Evolutionary conservation across 805 yeast genomes (phyloP), one percentile per base, ranked within the genome.

Genomic region (Kuraishia piskuri): DNA sequence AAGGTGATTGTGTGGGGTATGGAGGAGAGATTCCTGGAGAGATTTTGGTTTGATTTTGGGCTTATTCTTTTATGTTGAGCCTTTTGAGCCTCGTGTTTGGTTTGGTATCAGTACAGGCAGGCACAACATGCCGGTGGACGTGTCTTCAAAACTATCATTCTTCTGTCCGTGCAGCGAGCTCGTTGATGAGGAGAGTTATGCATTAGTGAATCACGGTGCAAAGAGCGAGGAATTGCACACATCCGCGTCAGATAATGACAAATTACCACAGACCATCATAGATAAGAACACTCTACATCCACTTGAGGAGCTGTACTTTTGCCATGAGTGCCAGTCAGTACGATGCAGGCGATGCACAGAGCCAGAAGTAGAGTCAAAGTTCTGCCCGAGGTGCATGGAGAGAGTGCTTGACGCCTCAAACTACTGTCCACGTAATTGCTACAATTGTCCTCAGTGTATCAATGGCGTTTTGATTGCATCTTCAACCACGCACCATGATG

Each of bases 391-490:
- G 21, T 69, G 73, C 55, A 46, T 53, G 46, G 50, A 54, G 1
- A 14, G 46, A 3, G 53, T 54, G 48, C 54, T 47, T 9, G 44
- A 10, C 1, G 60, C 53, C 14, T 52, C 46, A 3, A 52, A 48
- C 1, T 48, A 51, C 36, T 72, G 75, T 50, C 46, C 59, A 1
- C 58, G 64, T 50, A 64, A 61, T 51, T 72, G 76, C 49, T 71
- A 67, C 54, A 54, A 36, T 4, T 72, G 76, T 55, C 74, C 76
- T 1, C 19, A 40, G 2, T 70, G 75, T 51, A 45, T 45, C 6
- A 48, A 52, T 2, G 44, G 37, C 5, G 54, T 56, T 48, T 50
- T 68, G 20, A 52, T 50, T 1, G 57, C 65, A 2, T 56, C 53
- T 22, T 54, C 63, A 1, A 48, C 56, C 45, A 49, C 61, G 57